These are phyloP conservation scores for Eimeria sp. DNA, from an alignment of 169 alveolate genomes.

Conservation along the genomic window DNA sequence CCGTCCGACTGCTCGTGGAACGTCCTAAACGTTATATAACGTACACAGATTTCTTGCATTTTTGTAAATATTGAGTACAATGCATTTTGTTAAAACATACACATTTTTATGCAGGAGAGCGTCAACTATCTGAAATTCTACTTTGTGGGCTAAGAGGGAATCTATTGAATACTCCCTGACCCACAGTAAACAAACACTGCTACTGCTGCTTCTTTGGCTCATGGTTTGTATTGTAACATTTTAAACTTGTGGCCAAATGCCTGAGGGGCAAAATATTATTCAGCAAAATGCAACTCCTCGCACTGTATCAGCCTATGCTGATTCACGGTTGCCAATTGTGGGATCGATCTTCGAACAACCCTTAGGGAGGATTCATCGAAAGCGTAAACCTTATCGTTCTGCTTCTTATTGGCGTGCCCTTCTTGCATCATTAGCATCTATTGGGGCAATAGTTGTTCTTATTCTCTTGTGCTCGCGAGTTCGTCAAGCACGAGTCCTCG, in stretches of 20 bases:
- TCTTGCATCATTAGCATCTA: background rate
- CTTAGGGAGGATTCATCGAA: background rate
- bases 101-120: too few species aligned
- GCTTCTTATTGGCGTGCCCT: background rate
- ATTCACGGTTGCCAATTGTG: background rate
- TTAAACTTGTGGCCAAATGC: background rate
- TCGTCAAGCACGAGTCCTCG: background rate
- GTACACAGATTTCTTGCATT: too few species aligned
- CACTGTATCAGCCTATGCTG: background rate
- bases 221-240: background rate
- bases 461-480: background rate
- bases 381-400: background rate
- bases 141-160: too few species aligned
- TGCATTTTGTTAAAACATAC: too few species aligned
- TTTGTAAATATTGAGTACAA: too few species aligned
- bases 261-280: background rate
- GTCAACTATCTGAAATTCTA: too few species aligned
- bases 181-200: background rate
- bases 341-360: background rate
- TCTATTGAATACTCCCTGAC: too few species aligned
- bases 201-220: background rate
- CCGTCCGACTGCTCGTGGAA: too few species aligned
- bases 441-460: background rate
- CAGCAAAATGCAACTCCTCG: background rate
- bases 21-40: too few species aligned